A percentile compares a stretch with the other conserved stretches of the same genome.
Evolutionary conservation across 345 rosid species (phyloP).

Genomic region (Lepidium didymum): DNA sequence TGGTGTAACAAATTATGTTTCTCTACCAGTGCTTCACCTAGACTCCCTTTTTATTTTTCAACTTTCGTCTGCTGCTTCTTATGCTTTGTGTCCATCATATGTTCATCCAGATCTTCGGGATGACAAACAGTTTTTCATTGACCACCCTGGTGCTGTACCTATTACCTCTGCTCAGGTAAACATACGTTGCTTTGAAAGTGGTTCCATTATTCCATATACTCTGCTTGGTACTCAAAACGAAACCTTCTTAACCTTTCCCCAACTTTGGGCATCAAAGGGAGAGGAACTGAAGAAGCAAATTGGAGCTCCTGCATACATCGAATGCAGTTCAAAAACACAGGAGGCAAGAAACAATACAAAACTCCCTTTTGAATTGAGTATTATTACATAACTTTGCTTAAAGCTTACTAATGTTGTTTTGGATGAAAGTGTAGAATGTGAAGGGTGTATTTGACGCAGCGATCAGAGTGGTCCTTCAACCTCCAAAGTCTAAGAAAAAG

Average conservation of each 20-base stretch:
- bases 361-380: neutral
- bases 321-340: slow-evolving; percentile 94
- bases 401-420: neutral
- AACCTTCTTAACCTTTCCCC: slow-evolving; percentile 6
- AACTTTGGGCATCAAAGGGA: slow-evolving; percentile 43
- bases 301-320: slow-evolving; percentile 77
- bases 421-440: slow-evolving; percentile 57
- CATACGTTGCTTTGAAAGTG: neutral
- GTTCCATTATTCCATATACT: neutral
- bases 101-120: slow-evolving; percentile 74
- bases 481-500: slow-evolving; percentile 86
- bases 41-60: neutral
- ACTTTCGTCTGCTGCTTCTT: slow-evolving; percentile 3
- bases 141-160: slow-evolving; percentile 95
- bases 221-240: neutral
- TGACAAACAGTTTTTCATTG: slow-evolving; percentile 76
- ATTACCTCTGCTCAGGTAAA: slow-evolving; percentile 74
- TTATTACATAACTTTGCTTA: neutral
- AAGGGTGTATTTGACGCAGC: slow-evolving; percentile 93
- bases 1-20: neutral
- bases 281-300: slow-evolving; percentile 86
- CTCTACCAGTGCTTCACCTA: neutral
- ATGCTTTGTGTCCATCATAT: slow-evolving; percentile 11
- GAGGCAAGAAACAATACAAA: slow-evolving; percentile 44
- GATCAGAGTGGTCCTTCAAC: slow-evolving; percentile 90